These are phyloP conservation scores for Gamsiella multidivaricata DNA, from an alignment of 192 early-diverging fungal species.

Conservation along the genomic window DNA sequence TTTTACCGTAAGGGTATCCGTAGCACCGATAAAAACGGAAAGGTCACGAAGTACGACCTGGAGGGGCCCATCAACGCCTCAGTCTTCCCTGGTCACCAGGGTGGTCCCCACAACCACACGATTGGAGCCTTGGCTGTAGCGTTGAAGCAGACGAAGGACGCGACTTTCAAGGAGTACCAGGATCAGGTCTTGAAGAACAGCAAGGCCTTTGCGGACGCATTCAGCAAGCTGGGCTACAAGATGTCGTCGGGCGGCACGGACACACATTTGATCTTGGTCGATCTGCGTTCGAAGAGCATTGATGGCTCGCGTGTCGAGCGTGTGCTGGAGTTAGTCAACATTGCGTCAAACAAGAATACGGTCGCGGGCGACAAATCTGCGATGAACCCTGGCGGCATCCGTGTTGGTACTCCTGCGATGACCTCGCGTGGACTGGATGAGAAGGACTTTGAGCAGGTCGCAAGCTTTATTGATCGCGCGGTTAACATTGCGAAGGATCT, in stretches of 20 bases:
- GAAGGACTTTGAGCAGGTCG: conserved; percentile 89
- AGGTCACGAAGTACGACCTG: conserved; percentile 89
- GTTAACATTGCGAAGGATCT: conserved; percentile 83
- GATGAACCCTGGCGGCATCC: conserved; percentile 92
- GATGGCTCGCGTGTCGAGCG: conserved; percentile 98
- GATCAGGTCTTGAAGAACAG: conserved; percentile 90
- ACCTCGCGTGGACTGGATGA: conserved; percentile 91
- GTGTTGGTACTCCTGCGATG: conserved; percentile 98
- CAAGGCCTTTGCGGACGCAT: conserved; percentile 86
- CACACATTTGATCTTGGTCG: conserved; percentile 92
- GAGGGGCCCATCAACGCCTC: conserved; percentile 95
- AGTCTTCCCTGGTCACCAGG: conserved; percentile 99
- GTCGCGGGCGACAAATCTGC: conserved; percentile 97
- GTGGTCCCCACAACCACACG: conserved; percentile 99
- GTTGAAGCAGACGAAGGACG: conserved; percentile 87
- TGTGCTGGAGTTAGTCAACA: conserved; percentile 94
- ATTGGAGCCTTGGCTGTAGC: conserved; percentile 96
- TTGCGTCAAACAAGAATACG: conserved; percentile 99
- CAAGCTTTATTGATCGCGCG: conserved; percentile 88
- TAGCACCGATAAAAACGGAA: conserved; percentile 89
- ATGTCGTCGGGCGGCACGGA: conserved; percentile 96
- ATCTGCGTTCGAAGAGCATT: conserved; percentile 84
- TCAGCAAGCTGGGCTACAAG: conserved; percentile 77
- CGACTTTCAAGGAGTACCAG: conserved; percentile 93
- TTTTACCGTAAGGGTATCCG: conserved; percentile 97